These are phyloP conservation scores for Trifolium pratense DNA, from an alignment of 306 rosid species.

Conservation along the genomic window DNA sequence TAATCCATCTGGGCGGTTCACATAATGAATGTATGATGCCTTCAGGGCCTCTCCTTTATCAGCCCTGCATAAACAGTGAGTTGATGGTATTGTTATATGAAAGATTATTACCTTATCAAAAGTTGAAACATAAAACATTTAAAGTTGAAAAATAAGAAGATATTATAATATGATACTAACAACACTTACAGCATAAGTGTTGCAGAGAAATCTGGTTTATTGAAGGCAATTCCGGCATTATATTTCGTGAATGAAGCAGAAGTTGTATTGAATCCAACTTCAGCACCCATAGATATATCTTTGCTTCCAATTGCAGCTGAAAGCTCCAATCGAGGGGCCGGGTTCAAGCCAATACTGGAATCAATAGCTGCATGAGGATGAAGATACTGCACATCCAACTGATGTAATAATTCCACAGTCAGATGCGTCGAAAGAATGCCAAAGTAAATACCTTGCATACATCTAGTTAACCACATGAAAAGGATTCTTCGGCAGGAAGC, in stretches of 20 bases:
- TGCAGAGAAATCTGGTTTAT: conserved; percentile 77
- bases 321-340: conserved; percentile 80
- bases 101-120: conserved; percentile 3
- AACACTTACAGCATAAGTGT: conserved; percentile 74
- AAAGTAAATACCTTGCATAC: conserved; percentile 6
- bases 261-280: conserved; percentile 87
- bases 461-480: conserved; percentile 20
- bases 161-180: not conserved
- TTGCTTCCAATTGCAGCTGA: conserved; percentile 83
- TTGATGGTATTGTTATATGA: conserved; percentile 13
- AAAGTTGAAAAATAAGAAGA: conserved; percentile 11
- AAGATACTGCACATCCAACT: conserved; percentile 85
- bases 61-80: conserved; percentile 58
- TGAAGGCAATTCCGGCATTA: conserved; percentile 82
- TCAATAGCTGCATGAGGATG: conserved; percentile 90
- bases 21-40: conserved; percentile 82
- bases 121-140: not conserved
- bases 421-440: conserved; percentile 30
- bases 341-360: conserved; percentile 90
- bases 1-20: conserved; percentile 62
- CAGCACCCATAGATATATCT: conserved; percentile 85
- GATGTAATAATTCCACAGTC: conserved; percentile 41
- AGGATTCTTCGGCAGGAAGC: not conserved
- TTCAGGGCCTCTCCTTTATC: conserved; percentile 78
- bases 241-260: conserved; percentile 87